Percentiles rank a stretch among this genome's conserved stretches.
phyloP scores from a whole-genome alignment of 2,329 filamentous ascomycete species.

The Byssoonygena ceratinophila region DNA sequence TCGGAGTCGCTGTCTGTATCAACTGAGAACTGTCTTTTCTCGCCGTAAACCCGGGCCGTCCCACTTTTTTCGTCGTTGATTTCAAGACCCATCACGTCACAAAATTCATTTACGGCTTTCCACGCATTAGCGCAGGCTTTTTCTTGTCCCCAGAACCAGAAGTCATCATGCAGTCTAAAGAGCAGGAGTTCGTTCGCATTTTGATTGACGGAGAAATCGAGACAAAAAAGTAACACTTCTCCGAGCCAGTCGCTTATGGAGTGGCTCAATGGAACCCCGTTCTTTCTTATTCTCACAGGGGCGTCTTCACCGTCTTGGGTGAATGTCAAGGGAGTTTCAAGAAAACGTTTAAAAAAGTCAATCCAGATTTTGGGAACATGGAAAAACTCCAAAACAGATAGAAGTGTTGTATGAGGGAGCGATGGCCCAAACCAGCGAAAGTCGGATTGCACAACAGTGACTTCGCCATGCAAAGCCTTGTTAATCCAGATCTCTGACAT shows the following conservation, averaged over 20 bases:
- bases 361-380: slow-evolving; percentile 49
- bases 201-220: slow-evolving; percentile 55
- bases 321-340: slow-evolving; percentile 51
- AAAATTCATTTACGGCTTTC: slow-evolving; percentile 48
- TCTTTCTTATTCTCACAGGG: slow-evolving; percentile 38
- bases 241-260: slow-evolving; percentile 50
- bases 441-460: slow-evolving; percentile 48
- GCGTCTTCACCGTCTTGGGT: slow-evolving; percentile 42
- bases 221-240: slow-evolving; percentile 52
- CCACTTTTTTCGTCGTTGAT: slow-evolving; percentile 52
- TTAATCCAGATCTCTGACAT: slow-evolving; percentile 47
- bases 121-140: slow-evolving; percentile 47
- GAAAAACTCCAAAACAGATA: slow-evolving; percentile 49
- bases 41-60: slow-evolving; percentile 34
- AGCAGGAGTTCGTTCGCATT: slow-evolving; percentile 45
- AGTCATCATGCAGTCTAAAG: slow-evolving; percentile 54
- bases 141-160: slow-evolving; percentile 57
- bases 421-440: slow-evolving; percentile 50
- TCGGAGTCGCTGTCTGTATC: background rate
- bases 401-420: slow-evolving; percentile 50
- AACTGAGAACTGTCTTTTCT: slow-evolving; percentile 9
- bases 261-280: slow-evolving; percentile 52
- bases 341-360: slow-evolving; percentile 49
- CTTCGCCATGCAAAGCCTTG: slow-evolving; percentile 38
- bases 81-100: slow-evolving; percentile 45